phyloP scores from a whole-genome alignment of 2,329 filamentous ascomycete species.

The Colletotrichum falcatum region DNA sequence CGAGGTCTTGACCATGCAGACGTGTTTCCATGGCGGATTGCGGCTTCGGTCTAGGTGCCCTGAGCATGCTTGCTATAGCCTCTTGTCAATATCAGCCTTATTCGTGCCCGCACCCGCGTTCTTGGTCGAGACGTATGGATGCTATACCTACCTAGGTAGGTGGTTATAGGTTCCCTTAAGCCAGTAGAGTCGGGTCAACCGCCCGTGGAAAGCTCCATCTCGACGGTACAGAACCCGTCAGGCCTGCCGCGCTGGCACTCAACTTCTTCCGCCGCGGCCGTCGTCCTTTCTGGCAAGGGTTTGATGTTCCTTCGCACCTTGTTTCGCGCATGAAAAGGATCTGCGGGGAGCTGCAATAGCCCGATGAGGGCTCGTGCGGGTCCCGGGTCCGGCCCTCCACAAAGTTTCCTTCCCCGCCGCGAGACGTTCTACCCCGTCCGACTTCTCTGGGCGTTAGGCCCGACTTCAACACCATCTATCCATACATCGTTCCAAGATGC shows the following conservation, averaged over 20 bases:
- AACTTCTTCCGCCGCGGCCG: not conserved
- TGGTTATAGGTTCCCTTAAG: not conserved
- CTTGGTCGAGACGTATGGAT: slow-evolving; percentile 2
- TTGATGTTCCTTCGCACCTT: slow-evolving; percentile 23
- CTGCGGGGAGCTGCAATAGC: slow-evolving; percentile 23
- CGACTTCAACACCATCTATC: slow-evolving; percentile 9
- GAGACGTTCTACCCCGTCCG: slow-evolving; percentile 9
- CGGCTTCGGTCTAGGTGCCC: not conserved
- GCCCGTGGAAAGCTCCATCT: not conserved
- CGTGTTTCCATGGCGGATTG: slow-evolving; percentile 4
- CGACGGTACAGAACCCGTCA: not conserved
- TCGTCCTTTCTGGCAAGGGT: not conserved
- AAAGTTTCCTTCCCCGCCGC: not conserved
- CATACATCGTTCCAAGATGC: not conserved
- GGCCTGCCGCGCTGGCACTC: not conserved
- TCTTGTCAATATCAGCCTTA: slow-evolving; percentile 6
- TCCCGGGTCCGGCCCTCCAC: slow-evolving; percentile 29
- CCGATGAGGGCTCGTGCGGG: slow-evolving; percentile 25
- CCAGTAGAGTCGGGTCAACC: not conserved
- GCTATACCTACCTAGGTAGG: too few relatives aligned
- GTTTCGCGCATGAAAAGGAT: slow-evolving; percentile 34
- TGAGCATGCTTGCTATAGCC: slow-evolving; percentile 8
- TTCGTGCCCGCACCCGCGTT: slow-evolving; percentile 15
- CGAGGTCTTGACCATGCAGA: slow-evolving; percentile 6
- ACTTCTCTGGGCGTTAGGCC: slow-evolving; percentile 14